phyloP scores from a whole-genome alignment of 2,329 filamentous ascomycete species.

The Magnaporthiopsis incrustans region DNA sequence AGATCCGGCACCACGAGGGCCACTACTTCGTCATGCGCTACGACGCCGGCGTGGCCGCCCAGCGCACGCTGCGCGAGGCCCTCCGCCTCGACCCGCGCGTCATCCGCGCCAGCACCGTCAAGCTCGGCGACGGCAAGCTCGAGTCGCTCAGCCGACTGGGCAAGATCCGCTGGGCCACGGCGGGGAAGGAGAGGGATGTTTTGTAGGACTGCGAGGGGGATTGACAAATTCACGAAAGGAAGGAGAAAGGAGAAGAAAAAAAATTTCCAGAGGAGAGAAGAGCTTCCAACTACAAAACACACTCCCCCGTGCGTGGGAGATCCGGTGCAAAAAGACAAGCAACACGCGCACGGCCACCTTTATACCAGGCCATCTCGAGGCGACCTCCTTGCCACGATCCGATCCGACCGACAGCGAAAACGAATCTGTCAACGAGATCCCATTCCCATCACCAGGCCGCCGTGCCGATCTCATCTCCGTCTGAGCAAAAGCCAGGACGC shows the following conservation, averaged over 20 bases:
- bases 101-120: constrained; percentile 80
- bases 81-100: constrained; percentile 82
- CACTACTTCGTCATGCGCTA: constrained; percentile 99
- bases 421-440: too few species aligned
- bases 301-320: too few species aligned
- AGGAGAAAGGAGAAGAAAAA: too few species aligned
- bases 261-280: background rate
- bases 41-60: constrained; percentile 66
- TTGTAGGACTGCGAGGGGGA: constrained; percentile 2
- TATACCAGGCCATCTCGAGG: too few species aligned
- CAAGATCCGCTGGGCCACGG: constrained; percentile 38
- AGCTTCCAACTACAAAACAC: background rate
- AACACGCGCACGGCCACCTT: too few species aligned
- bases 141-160: constrained; percentile 51
- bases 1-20: constrained; percentile 73
- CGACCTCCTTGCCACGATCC: too few species aligned
- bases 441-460: too few species aligned
- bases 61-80: constrained; percentile 66
- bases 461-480: too few species aligned
- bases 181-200: background rate
- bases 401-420: too few species aligned
- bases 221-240: background rate
- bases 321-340: too few species aligned
- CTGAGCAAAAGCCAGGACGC: too few species aligned
- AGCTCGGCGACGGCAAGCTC: constrained; percentile 80